These are phyloP conservation scores for Conringia planisiliqua DNA, from an alignment of 345 rosid species.

Conservation along the genomic window DNA sequence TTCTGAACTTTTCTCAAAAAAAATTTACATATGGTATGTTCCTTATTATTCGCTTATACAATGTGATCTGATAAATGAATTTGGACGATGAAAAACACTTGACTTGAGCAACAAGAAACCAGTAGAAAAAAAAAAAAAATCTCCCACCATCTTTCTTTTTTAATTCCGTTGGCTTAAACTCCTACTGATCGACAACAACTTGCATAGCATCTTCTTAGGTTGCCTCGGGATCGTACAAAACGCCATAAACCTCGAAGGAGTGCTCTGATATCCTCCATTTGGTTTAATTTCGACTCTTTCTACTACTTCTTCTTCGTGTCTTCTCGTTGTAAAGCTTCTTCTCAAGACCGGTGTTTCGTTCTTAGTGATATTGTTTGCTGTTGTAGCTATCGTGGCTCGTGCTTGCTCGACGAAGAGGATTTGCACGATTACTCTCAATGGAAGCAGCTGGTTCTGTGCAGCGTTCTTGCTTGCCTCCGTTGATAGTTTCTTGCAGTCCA, in stretches of 20 bases:
- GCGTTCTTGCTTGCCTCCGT: slow-evolving; percentile 92
- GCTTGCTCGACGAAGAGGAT: slow-evolving; percentile 92
- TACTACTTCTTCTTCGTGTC: slow-evolving; percentile 57
- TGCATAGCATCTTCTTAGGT: slow-evolving; percentile 56
- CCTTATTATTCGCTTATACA: slow-evolving; percentile 1
- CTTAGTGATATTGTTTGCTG: slow-evolving; percentile 51
- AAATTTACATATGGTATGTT: background rate
- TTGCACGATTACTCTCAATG: slow-evolving; percentile 85
- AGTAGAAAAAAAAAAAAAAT: background rate
- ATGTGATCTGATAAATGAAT: slow-evolving; percentile 11
- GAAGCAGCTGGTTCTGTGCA: slow-evolving; percentile 86
- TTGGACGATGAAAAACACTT: background rate
- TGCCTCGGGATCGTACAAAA: slow-evolving; percentile 61
- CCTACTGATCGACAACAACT: slow-evolving; percentile 52
- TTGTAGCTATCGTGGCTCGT: slow-evolving; percentile 53
- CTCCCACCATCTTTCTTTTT: background rate
- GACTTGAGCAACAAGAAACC: slow-evolving; percentile 28
- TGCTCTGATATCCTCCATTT: slow-evolving; percentile 43
- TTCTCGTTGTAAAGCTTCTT: slow-evolving; percentile 57
- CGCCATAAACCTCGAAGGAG: slow-evolving; percentile 55
- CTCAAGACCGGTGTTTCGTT: slow-evolving; percentile 11
- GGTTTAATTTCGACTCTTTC: slow-evolving; percentile 62
- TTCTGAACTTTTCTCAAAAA: background rate
- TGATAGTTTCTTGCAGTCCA: slow-evolving; percentile 90
- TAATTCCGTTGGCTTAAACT: slow-evolving; percentile 52